These are phyloP conservation scores for Pyricularia grisea DNA, from an alignment of 2,329 filamentous ascomycete genomes.

Conservation along the genomic window DNA sequence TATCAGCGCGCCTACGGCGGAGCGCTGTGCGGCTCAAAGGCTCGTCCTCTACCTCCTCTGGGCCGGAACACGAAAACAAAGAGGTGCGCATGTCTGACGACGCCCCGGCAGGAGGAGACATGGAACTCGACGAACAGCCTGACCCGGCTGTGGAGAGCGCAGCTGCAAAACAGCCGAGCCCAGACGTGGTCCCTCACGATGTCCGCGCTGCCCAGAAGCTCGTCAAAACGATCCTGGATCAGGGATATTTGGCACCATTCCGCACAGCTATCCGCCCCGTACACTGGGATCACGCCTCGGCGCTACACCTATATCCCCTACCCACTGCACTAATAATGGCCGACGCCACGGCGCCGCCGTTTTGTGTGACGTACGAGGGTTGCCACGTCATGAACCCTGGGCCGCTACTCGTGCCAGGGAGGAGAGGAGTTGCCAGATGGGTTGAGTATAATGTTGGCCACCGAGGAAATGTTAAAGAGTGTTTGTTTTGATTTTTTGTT, in stretches of 20 bases:
- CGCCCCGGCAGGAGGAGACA: conserved; percentile 26
- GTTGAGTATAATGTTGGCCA: conserved; percentile 72
- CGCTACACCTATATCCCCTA: conserved; percentile 77
- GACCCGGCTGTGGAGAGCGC: conserved; percentile 1
- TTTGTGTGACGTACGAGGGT: conserved; percentile 85
- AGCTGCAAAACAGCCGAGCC: not conserved
- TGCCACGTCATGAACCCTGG: conserved; percentile 96
- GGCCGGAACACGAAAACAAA: conserved; percentile 8
- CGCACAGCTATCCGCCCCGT: conserved; percentile 69
- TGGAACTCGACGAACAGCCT: conserved; percentile 6
- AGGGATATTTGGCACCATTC: conserved; percentile 84
- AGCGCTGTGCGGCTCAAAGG: conserved; percentile 62
- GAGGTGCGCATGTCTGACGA: conserved; percentile 20
- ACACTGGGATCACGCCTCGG: conserved; percentile 76
- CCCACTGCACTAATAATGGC: conserved; percentile 77
- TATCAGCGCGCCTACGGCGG: conserved; percentile 68
- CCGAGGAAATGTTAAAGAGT: conserved; percentile 54
- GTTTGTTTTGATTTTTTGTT: conserved; percentile 35
- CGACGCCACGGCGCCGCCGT: conserved; percentile 72
- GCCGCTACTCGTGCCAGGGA: conserved; percentile 58
- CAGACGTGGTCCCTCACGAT: conserved; percentile 20
- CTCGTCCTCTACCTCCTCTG: conserved; percentile 13
- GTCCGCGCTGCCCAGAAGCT: conserved; percentile 60
- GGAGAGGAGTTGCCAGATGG: conserved; percentile 67
- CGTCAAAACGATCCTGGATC: conserved; percentile 85